phyloP scores from a whole-genome alignment of 176 grass and related monocot species.

The Aegilops speltoides region DNA sequence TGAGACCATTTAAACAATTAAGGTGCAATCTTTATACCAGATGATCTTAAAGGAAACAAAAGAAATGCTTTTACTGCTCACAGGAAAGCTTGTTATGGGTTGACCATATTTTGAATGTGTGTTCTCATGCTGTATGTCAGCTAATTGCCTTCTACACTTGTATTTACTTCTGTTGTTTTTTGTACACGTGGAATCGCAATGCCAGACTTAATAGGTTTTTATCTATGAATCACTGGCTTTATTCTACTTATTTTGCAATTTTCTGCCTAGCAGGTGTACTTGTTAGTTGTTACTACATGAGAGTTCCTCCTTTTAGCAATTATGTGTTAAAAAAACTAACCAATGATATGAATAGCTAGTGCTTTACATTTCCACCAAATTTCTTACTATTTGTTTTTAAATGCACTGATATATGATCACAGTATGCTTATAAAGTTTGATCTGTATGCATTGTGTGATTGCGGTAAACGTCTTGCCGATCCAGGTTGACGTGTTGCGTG shows the following conservation, averaged over 20 bases:
- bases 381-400: neutral
- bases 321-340: neutral
- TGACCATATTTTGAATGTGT: neutral
- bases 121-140: neutral
- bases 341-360: neutral
- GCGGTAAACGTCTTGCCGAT: too few species aligned
- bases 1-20: neutral
- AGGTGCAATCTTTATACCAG: neutral
- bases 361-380: neutral
- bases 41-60: neutral
- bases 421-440: neutral
- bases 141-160: neutral
- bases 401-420: neutral
- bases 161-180: neutral
- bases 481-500: too few species aligned
- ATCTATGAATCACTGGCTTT: neutral
- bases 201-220: neutral
- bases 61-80: neutral
- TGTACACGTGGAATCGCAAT: too few species aligned
- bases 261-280: too few species aligned
- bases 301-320: neutral
- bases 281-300: too few species aligned
- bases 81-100: neutral
- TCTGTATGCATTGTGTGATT: too few species aligned
- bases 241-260: neutral